A percentile compares a stretch with the other conserved stretches of the same genome.
These are phyloP conservation scores for Pilasporangium apinafurcum DNA, from an alignment of 352 stramenopile species.

Conservation along the genomic window DNA sequence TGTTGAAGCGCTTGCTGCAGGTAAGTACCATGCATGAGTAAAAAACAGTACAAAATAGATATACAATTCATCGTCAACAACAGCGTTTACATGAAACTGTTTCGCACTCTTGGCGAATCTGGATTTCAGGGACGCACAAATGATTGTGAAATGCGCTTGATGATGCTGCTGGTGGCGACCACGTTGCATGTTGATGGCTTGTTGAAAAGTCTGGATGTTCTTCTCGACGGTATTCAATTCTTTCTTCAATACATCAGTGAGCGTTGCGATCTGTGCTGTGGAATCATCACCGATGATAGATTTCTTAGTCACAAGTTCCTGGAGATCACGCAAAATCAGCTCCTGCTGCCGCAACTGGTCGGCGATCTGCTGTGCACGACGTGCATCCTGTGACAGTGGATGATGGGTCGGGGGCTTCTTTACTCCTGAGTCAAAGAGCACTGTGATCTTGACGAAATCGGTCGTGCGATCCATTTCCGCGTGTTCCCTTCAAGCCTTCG, in stretches of 20 bases:
- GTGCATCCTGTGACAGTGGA: constrained; percentile 65
- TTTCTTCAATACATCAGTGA: constrained; percentile 78
- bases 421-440: constrained; percentile 73
- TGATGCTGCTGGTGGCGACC: constrained; percentile 59
- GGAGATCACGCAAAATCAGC: constrained; percentile 66
- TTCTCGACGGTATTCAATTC: constrained; percentile 55
- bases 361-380: constrained; percentile 69
- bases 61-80: not conserved
- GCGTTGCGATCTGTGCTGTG: constrained; percentile 63
- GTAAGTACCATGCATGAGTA: not conserved
- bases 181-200: constrained; percentile 40
- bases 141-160: constrained; percentile 72
- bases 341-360: constrained; percentile 80
- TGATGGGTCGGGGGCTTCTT: constrained; percentile 38
- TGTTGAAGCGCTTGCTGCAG: constrained; percentile 55
- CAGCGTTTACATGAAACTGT: constrained; percentile 55
- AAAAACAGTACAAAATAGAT: not conserved
- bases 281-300: constrained; percentile 74
- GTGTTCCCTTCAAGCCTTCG: too few species aligned
- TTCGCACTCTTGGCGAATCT: constrained; percentile 79
- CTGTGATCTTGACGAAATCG: constrained; percentile 80
- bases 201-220: constrained; percentile 64
- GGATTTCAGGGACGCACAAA: constrained; percentile 75
- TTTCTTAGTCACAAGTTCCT: constrained; percentile 68
- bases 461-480: constrained; percentile 58